Conservation (phyloP, 1,139 yeast species). For the Tardiomyces blankii region DNA sequence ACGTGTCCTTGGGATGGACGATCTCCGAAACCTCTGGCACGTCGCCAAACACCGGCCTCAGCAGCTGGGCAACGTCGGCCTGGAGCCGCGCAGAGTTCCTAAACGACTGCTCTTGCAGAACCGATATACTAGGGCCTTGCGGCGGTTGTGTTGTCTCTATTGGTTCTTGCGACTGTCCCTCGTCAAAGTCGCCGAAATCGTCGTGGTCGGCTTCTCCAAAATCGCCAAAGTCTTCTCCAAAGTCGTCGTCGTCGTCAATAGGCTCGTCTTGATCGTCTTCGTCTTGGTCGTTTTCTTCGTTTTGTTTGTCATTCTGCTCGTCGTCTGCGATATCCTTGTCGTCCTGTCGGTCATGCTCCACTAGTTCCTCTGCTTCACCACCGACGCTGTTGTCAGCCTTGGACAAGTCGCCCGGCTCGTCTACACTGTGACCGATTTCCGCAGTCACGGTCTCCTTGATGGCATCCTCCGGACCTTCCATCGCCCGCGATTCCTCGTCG, state of each 20-base stretch:
- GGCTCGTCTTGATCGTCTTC: not conserved
- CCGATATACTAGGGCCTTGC: not conserved
- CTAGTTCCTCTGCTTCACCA: too few relatives aligned
- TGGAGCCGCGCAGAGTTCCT: conserved; percentile 16
- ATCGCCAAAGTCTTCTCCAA: conserved; percentile 16
- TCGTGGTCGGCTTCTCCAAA: conserved; percentile 16
- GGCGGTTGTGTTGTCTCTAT: not conserved
- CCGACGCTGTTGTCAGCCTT: too few relatives aligned
- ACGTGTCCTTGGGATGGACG: conserved; percentile 5
- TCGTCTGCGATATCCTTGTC: not conserved
- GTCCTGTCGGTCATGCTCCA: too few relatives aligned
- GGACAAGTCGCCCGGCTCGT: too few relatives aligned
- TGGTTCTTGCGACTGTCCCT: conserved; percentile 5
- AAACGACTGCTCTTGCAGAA: conserved; percentile 13
- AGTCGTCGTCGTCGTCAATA: conserved; percentile 3
- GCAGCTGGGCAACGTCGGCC: conserved; percentile 9
- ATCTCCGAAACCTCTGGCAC: not conserved
- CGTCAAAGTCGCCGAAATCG: conserved; percentile 18
- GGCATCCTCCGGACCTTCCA: too few relatives aligned
- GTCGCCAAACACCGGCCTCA: not conserved
- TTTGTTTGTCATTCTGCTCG: not conserved
- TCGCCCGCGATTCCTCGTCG: not conserved
- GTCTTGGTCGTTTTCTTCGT: not conserved
- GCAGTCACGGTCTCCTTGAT: too few relatives aligned
- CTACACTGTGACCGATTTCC: too few relatives aligned